Conservation (phyloP, 192 early-diverging fungal genomes). For the Backusella morwellensis region DNA sequence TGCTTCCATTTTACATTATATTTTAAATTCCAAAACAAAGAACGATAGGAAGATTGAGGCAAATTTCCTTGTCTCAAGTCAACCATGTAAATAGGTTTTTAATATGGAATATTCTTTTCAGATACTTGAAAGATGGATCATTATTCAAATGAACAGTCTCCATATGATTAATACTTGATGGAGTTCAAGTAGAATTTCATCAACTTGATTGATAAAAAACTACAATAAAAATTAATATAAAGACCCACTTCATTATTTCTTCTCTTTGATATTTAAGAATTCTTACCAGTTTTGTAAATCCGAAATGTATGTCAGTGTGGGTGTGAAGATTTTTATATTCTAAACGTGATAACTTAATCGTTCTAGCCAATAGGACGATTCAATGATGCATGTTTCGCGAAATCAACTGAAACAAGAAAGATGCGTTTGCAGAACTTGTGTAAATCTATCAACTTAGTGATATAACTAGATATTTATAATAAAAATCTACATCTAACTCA, state of each 20-base stretch:
- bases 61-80: background rate
- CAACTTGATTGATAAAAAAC: no score
- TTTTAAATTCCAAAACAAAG: background rate
- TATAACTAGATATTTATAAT: background rate
- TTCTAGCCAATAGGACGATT: background rate
- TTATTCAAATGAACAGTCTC: no score
- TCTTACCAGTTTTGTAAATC: background rate
- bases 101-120: background rate
- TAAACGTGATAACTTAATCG: background rate
- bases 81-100: background rate
- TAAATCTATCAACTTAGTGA: background rate
- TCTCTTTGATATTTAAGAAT: background rate
- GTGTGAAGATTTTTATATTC: background rate
- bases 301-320: background rate
- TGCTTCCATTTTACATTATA: background rate
- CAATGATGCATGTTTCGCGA: background rate
- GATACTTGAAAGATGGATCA: background rate
- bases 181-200: no score
- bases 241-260: background rate
- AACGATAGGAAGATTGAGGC: background rate
- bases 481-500: no score
- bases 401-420: background rate
- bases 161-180: no score
- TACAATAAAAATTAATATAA: background rate
- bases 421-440: background rate